Conservation (phyloP, 345 rosid genomes). For the Camelina sativa region DNA sequence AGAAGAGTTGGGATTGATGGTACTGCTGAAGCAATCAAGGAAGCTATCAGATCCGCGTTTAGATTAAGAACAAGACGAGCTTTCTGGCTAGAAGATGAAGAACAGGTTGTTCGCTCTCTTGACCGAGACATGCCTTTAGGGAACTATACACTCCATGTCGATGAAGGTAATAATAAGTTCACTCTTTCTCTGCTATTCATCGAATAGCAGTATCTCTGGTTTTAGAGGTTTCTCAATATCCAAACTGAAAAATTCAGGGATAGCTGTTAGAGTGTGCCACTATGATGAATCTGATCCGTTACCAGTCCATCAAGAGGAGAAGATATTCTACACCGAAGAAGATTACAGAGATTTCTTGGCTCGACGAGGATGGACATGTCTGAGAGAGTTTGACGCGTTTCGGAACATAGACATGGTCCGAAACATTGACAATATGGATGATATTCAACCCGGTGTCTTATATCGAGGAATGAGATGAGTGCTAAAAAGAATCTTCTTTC, state of each 20-base stretch:
- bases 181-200: not conserved
- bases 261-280: conserved; percentile 73
- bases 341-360: conserved; percentile 78
- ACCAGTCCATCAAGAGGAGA: conserved; percentile 80
- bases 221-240: not conserved
- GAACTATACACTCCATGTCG: conserved; percentile 77
- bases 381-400: conserved; percentile 76
- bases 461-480: conserved; percentile 74
- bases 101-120: conserved; percentile 74
- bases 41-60: conserved; percentile 81
- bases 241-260: conserved; percentile 47
- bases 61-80: conserved; percentile 86
- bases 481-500: not conserved
- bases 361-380: conserved; percentile 73
- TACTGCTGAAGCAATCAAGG: conserved; percentile 79
- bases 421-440: conserved; percentile 80
- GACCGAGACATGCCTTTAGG: conserved; percentile 97
- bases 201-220: conserved; percentile 3
- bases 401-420: conserved; percentile 63
- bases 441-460: conserved; percentile 74
- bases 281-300: conserved; percentile 79
- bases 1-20: conserved; percentile 94
- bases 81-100: conserved; percentile 98
- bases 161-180: conserved; percentile 78
- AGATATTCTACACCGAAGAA: conserved; percentile 78